Base-by-base conservation (phyloP, 1,284 basidiomycete species). In the Farysia itapuensis region DNA sequence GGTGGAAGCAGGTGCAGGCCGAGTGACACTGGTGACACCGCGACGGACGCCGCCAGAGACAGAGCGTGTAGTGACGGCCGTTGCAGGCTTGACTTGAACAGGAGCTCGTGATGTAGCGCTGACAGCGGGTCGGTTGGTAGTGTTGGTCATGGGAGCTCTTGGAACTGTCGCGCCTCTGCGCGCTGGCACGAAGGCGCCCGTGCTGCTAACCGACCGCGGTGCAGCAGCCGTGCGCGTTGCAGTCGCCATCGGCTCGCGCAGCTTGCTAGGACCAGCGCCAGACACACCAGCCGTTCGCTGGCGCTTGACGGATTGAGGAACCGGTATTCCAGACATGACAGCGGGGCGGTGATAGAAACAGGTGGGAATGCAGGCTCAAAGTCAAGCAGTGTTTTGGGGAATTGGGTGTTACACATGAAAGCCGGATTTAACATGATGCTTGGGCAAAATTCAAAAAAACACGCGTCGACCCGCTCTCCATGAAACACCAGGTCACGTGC, bases 71-170 rank as follows among this genome's bases (percentile, higher is more conserved):
- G 34, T 21, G 11, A 35, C 21, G 4, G 48, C 44, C 23, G 34
- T 25, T 6, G 43, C 24, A 7, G 48, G 39, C 36, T 32, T 63
- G 45, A 36, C 39, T 30, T 30, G 35, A n/a, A 35, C 44, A 24
- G 46, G 33, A 13, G 52, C 42, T 26, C 59, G 52, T 15, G 51
- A 54, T 8, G 50, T 16, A 8, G 34, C 41, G 23, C 43, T 38
- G 11, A 36, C 41, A 16, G 29, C 34, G 3, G 52, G 48, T n/a
- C 59, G 34, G 25, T 64, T 64, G 32, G 59, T 64, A 20, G 53
- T 47, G 35, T 64, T 64, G 32, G 53, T 49, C 59, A 64, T 64
- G 36, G 59, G 59, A 29, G 59, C 59, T 16, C 59, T 44, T 20
- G 59, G 44, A 23, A 56, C 28, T 4, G 58, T 60, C 21, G 46